Base-by-base conservation (phyloP, 2,329 filamentous ascomycete genomes). In the Aureobasidium namibiae region DNA sequence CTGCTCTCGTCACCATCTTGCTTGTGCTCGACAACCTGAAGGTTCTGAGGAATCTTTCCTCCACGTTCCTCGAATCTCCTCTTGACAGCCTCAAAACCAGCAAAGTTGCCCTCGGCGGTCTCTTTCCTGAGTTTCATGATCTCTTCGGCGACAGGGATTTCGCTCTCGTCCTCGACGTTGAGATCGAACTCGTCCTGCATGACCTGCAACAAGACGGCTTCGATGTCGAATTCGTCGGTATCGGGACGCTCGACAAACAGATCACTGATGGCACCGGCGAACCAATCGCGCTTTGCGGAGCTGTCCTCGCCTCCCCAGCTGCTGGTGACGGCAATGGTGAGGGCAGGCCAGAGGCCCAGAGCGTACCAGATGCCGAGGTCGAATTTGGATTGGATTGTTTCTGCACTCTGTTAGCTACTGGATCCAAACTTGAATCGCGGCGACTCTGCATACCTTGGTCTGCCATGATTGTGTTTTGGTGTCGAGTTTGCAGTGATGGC, bases 141-240 rank as follows among this genome's bases (percentile, higher is more conserved):
- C 66, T 85, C 80, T 61, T 79, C 77, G 10, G 91, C 91, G 7
- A 95, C 83, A 59, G 86, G 82, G 56, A 82, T 84, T 34, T 86
- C 88, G 49, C 87, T 92, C 66, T 91, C 92, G 72, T 99, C 94
- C 68, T 97, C 94, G 29, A 96, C 83, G 60, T 89, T 87, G 59
- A 94, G 88, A 68, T 96, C 91, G 69, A 97, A 99, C 74, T 99
- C 94, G 75, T 97, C 94, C 63, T 88, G 82, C 87, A 97, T 94
- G 62, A 96, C 86, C 68, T 96, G 89, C 48, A 96, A 78, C 49
- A 97, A 78, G 54, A 95, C 85, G 41, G 87, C 82, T 76, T 97
- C 92, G 44, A 96, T 78, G 66, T 96, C 90, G 63, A 87, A 84
- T 18, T 82, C 76, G 66, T 96, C 88, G 11, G 89, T 85, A 59